Conservation (phyloP, 192 early-diverging fungal genomes). For the Backusella tarrabulga region DNA sequence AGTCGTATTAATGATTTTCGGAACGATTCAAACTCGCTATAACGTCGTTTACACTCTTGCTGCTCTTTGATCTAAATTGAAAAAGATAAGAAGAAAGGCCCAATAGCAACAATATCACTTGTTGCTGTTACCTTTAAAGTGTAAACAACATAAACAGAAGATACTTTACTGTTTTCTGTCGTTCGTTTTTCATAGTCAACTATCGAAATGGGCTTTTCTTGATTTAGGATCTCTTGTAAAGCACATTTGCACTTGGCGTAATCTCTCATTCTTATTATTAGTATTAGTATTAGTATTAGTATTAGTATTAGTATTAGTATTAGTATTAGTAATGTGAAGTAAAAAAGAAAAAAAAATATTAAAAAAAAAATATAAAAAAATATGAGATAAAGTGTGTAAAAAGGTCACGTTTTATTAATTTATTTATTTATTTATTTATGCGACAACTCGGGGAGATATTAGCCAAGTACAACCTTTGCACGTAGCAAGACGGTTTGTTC, state of each 20-base stretch:
- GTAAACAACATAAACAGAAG: background rate
- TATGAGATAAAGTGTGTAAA: no score
- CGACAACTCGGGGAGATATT: background rate
- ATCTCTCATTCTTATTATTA: background rate
- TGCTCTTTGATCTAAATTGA: background rate
- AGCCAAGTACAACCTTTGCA: conserved; percentile 33
- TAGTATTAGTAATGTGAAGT: background rate
- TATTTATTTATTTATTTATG: conserved; percentile 8
- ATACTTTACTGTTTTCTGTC: background rate
- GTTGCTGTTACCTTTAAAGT: background rate
- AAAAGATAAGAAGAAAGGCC: background rate
- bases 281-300: no score
- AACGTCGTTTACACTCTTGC: conserved; percentile 50
- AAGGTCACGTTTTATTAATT: background rate
- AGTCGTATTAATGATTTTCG: conserved; percentile 69
- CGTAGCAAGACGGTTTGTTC: conserved; percentile 26
- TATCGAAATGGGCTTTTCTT: background rate
- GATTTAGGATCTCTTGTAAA: background rate
- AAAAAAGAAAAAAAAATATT: background rate
- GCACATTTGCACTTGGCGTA: background rate
- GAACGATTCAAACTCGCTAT: conserved; percentile 94
- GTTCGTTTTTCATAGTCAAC: background rate
- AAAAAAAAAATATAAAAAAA: background rate
- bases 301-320: no score
- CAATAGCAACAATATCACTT: background rate